Base-by-base conservation (phyloP, 331 rosid species). In the Malus hybrid region DNA sequence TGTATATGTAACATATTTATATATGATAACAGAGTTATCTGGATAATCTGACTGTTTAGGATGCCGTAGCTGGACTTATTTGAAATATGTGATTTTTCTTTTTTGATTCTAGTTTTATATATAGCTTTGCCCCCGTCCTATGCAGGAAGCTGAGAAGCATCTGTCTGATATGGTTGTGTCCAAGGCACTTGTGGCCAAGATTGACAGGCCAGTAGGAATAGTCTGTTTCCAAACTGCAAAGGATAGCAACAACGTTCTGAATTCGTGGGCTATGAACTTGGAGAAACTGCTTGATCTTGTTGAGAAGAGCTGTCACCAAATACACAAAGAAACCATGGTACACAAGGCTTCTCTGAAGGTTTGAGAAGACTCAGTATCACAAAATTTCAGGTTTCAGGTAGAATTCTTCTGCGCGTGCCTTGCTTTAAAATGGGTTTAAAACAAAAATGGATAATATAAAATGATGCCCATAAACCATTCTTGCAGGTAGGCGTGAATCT, bases 141-240 rank as follows among this genome's bases (percentile, higher is more conserved):
- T 73, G 73, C 81, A 94, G 97, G 99, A 94, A 70, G 93, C 96
- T 13, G 97, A 92, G 93, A 94, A 89, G 83, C 97, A 94, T 85
- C 93, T 94, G 36, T 94, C 97, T 10, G 99, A 92, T n/a, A 94
- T 94, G 99, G 99, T 94, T 28, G 99, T 94, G 80, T 90, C 99
- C 20, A 92, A 94, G 88, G 97, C 97, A 5, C 66, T 94, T 70
- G 85, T 92, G 32, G 96, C 97, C 5, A 94, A 92, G 85, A 92
- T 94, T 72, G 99, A 94, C 76, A 84, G 99, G 81, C 99, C 99
- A 15, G 46, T 73, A 85, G 99, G 97, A 44, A 67, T 94, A 65
- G 89, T 92, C 64, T 86, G 87, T 76, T 92, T 92, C 87, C 99
- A 92, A 80, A 81, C 88, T 18, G 89, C 86, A 2, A 90, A 89